Evolutionary conservation across 179 eudicot genomes (phyloP).

Genomic region (Corrigiola litoralis): DNA sequence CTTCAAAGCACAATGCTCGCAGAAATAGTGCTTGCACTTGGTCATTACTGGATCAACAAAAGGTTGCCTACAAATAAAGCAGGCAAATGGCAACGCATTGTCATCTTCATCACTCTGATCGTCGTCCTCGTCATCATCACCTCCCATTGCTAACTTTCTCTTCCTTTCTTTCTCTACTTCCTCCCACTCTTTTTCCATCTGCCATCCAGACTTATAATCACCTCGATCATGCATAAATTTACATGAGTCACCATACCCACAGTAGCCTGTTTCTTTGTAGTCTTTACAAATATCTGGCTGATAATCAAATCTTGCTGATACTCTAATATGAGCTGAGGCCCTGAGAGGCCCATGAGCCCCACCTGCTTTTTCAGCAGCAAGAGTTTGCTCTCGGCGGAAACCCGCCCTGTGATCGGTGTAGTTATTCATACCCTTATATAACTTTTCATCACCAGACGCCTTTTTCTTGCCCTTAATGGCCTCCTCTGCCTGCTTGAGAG

Average conservation of each 20-base stretch:
- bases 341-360: constrained; percentile 94
- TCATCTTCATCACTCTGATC: constrained; percentile 52
- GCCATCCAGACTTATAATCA: constrained; percentile 97
- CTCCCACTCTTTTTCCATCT: constrained; percentile 91
- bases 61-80: constrained; percentile 81
- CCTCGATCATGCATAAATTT: constrained; percentile 97
- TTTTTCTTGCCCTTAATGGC: constrained; percentile 33
- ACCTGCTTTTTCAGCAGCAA: constrained; percentile 83
- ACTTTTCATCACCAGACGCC: constrained; percentile 48
- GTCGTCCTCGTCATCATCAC: constrained; percentile 36
- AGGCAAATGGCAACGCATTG: constrained; percentile 73
- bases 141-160: constrained; percentile 66
- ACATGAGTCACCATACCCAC: constrained; percentile 98
- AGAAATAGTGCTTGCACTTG: constrained; percentile 91
- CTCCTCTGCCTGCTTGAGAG: constrained; percentile 39
- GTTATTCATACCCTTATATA: constrained; percentile 81
- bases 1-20: constrained; percentile 89
- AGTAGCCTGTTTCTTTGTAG: constrained; percentile 88
- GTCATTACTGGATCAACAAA: constrained; percentile 88
- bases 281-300: constrained; percentile 96
- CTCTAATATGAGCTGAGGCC: constrained; percentile 91
- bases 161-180: constrained; percentile 73
- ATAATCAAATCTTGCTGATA: constrained; percentile 87
- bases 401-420: constrained; percentile 93
- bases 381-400: constrained; percentile 80